These are phyloP conservation scores for Phaeosphaeriaceae sp. DNA, from an alignment of 2,329 filamentous ascomycete genomes.

Conservation along the genomic window DNA sequence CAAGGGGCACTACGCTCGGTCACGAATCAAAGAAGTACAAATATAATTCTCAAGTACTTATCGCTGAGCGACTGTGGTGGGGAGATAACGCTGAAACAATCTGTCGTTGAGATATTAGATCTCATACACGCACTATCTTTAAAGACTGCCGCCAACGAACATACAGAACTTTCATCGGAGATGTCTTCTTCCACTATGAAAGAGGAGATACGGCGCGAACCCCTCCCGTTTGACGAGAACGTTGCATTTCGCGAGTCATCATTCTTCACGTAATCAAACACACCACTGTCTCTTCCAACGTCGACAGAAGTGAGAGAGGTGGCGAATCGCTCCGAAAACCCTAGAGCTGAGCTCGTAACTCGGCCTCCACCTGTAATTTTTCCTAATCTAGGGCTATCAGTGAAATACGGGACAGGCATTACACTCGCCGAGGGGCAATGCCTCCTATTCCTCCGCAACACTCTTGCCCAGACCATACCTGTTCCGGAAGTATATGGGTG, in stretches of 20 bases:
- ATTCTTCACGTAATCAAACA: conserved; percentile 18
- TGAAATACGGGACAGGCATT: conserved; percentile 23
- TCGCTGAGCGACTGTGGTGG: not conserved
- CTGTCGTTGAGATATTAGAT: not conserved
- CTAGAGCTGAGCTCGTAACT: conserved; percentile 6
- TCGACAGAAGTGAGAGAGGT: conserved; percentile 20
- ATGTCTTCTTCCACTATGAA: not conserved
- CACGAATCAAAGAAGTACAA: not conserved
- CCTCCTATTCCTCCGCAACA: conserved; percentile 14
- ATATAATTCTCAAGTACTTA: not conserved
- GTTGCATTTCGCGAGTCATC: conserved; percentile 13
- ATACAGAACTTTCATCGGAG: conserved; percentile 1
- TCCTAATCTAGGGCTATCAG: conserved; percentile 14
- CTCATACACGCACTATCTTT: not conserved
- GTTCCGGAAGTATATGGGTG: conserved; percentile 29
- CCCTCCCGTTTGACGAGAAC: conserved; percentile 15
- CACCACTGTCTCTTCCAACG: conserved; percentile 16
- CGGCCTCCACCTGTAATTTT: conserved; percentile 17
- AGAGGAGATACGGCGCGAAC: conserved; percentile 2
- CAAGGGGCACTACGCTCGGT: not conserved
- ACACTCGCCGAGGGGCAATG: conserved; percentile 18
- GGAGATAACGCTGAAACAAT: conserved; percentile 1
- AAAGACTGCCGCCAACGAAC: not conserved
- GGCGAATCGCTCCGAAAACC: conserved; percentile 16
- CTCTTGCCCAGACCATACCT: conserved; percentile 13